These are phyloP conservation scores for Eucalyptus urophylla DNA, from an alignment of 345 rosid species.

Conservation along the genomic window DNA sequence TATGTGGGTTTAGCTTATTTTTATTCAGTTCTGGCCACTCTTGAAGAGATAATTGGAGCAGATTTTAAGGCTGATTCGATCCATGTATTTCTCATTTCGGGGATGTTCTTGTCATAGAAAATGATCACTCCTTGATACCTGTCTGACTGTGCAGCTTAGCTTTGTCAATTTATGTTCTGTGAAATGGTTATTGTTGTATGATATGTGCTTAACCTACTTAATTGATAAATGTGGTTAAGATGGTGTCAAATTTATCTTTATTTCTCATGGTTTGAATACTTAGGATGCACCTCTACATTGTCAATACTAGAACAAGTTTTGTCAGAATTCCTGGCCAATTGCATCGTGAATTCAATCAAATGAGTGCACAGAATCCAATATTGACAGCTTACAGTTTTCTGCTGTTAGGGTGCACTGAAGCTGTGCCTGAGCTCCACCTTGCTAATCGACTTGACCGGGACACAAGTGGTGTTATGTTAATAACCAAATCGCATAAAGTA, in stretches of 20 bases:
- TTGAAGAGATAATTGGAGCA: background rate
- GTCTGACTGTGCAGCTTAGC: background rate
- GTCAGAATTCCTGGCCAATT: background rate
- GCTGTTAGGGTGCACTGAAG: slow-evolving; percentile 10
- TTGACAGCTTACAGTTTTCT: background rate
- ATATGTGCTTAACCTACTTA: background rate
- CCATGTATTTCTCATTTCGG: background rate
- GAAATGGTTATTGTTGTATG: background rate
- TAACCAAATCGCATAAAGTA: slow-evolving; percentile 76
- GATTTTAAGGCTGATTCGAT: background rate
- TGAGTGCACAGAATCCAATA: background rate
- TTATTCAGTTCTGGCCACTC: background rate
- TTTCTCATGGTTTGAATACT: background rate
- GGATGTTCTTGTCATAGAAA: background rate
- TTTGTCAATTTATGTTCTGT: background rate
- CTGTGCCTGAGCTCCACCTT: slow-evolving; percentile 49
- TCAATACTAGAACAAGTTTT: background rate
- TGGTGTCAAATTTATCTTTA: background rate
- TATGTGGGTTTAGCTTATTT: background rate
- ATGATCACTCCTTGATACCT: background rate
- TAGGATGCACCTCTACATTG: background rate
- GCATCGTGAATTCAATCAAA: background rate
- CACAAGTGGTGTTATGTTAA: slow-evolving; percentile 78
- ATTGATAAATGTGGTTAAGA: background rate
- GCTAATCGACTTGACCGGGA: slow-evolving; percentile 91